Conservation (phyloP, 2,329 filamentous ascomycete genomes). For the Myriangium duriaei region DNA sequence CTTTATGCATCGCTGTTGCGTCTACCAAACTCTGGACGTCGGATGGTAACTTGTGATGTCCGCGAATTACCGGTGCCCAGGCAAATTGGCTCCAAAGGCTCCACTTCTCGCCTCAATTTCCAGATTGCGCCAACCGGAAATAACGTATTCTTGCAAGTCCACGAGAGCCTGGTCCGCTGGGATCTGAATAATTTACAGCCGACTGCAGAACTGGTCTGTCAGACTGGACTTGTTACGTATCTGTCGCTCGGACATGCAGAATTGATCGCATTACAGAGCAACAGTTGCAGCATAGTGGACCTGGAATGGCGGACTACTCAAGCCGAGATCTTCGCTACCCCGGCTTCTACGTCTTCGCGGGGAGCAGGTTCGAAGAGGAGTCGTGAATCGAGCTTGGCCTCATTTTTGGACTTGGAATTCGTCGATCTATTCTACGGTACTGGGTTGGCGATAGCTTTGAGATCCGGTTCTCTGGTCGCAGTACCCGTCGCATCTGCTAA, state of each 20-base stretch:
- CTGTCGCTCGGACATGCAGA: not conserved
- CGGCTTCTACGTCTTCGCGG: not conserved
- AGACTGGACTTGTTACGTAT: not conserved
- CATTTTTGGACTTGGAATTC: not conserved
- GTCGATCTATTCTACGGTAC: slow-evolving; percentile 43
- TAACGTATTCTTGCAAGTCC: not conserved
- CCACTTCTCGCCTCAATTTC: not conserved
- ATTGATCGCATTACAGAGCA: not conserved
- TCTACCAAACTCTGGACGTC: not conserved
- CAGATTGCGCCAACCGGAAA: not conserved
- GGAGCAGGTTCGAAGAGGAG: not conserved
- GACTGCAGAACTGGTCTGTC: not conserved
- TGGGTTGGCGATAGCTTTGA: slow-evolving; percentile 52
- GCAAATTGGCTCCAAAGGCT: not conserved
- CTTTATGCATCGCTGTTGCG: not conserved
- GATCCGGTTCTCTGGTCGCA: slow-evolving; percentile 52
- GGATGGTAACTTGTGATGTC: not conserved
- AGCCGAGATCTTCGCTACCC: slow-evolving; percentile 9
- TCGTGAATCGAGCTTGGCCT: not conserved
- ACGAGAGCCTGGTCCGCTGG: not conserved
- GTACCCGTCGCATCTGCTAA: slow-evolving; percentile 39
- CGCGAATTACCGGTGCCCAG: not conserved
- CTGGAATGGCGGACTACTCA: slow-evolving; percentile 3
- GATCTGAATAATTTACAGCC: not conserved
- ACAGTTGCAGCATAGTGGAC: slow-evolving; percentile 2